phyloP scores from a whole-genome alignment of 108 stramenopile genomes.

The Skeletonema grethae region DNA sequence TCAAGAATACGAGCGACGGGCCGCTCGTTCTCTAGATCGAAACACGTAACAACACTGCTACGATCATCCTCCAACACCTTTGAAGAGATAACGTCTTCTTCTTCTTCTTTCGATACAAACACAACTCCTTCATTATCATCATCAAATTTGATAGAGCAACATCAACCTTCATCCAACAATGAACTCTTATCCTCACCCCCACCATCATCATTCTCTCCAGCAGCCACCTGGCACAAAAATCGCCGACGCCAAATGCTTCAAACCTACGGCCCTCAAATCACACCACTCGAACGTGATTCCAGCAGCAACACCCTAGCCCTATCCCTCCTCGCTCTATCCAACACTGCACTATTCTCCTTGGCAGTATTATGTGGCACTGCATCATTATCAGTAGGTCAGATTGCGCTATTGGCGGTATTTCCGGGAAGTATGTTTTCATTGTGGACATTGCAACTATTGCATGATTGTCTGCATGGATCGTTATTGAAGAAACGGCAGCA shows the following conservation, averaged over 20 bases:
- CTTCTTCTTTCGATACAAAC: background rate
- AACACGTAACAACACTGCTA: background rate
- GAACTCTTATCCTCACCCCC: background rate
- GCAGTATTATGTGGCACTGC: conserved; percentile 39
- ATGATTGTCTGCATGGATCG: conserved; percentile 69
- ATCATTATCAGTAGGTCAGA: conserved; percentile 11
- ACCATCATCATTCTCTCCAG: conserved; percentile 31
- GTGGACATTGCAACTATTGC: conserved; percentile 80
- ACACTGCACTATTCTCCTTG: conserved; percentile 50
- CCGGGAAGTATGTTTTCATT: conserved; percentile 71
- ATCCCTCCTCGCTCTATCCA: conserved; percentile 57
- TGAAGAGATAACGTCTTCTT: background rate
- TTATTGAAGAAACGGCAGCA: conserved; percentile 47
- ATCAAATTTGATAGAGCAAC: background rate
- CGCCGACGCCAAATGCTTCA: conserved; percentile 68
- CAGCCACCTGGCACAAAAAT: conserved; percentile 72
- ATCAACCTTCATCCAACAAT: background rate
- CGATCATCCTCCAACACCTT: background rate
- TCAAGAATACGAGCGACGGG: background rate
- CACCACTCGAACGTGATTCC: conserved; percentile 52
- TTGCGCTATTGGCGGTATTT: conserved; percentile 55
- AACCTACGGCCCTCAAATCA: conserved; percentile 59
- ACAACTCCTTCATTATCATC: background rate
- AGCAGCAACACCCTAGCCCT: conserved; percentile 57
- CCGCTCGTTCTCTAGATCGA: background rate